Conservation (phyloP, 2,329 filamentous ascomycete species). For the Fusarium nygamai region DNA sequence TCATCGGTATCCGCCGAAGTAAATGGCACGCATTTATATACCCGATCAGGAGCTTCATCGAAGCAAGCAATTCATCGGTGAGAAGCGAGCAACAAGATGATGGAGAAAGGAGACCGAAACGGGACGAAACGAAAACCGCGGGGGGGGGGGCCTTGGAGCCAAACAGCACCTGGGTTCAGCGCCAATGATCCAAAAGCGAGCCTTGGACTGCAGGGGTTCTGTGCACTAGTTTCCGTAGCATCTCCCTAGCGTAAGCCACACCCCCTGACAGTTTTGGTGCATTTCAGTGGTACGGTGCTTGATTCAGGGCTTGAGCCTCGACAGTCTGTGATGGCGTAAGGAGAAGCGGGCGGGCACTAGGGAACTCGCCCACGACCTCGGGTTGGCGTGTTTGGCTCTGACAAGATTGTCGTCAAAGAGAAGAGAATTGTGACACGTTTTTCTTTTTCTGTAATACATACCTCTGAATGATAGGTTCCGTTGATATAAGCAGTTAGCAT, state of each 20-base stretch:
- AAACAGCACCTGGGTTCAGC: constrained; percentile 18
- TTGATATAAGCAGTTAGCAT: neutral
- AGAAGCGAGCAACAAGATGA: constrained; percentile 30
- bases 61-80: constrained; percentile 25
- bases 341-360: constrained; percentile 41
- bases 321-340: constrained; percentile 20
- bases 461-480: neutral
- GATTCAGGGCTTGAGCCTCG: neutral
- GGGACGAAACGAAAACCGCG: constrained; percentile 36
- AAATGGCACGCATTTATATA: constrained; percentile 18
- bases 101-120: constrained; percentile 27
- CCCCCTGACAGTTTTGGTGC: constrained; percentile 1
- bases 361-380: constrained; percentile 37
- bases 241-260: constrained; percentile 29
- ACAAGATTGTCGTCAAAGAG: neutral
- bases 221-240: constrained; percentile 25
- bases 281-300: neutral
- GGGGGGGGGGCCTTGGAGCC: constrained; percentile 37
- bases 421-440: neutral
- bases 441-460: neutral
- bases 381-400: constrained; percentile 18
- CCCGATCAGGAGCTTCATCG: constrained; percentile 7
- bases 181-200: constrained; percentile 28
- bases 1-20: neutral
- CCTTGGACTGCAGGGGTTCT: neutral